Base-by-base conservation (phyloP, 805 yeast species). In the Suhomyces sp. region DNA sequence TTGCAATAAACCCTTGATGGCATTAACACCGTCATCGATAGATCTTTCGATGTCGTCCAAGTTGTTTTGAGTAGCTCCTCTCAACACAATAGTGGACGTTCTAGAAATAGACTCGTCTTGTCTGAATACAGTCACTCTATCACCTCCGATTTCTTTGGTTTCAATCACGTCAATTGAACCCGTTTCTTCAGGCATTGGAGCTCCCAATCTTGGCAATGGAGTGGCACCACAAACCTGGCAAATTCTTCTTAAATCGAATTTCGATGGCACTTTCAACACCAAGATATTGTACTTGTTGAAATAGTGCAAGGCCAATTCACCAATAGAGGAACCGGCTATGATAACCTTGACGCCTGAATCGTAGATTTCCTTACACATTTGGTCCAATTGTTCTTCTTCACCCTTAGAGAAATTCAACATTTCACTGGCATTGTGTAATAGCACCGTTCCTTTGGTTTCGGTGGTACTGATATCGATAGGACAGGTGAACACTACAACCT, bases 211-310 rank as follows among this genome's bases (percentile, higher is more conserved):
- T 48, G 97, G 93, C 66, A 93, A 79, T 52, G 98, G 97, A 24
- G 97, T 87, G 43, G 97, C 97, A 46, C 98, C 98, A 71, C 97
- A 92, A 15, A 94, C 98, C 68, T 97, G 87, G 64, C 96, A 87
- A 55, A 94, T 78, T 69, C 99, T 85, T 77, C 97, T 86, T 56
- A 94, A 73, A 63, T 94, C 99, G 64, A 94, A 94, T 68, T 94
- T 94, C 58, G 96, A 87, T 56, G 96, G 93, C 43, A 94, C 96
- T 65, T 87, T 87, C 72, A 94, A 79, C 13, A 92, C 93, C 56
- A 94, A 75, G 44, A 94, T 86, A 29, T 84, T 86, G 67, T 88
- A 84, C 72, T 94, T 86, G 77, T 93, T 89, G 69, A 94, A 76
- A 70, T 89, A 94, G 72, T 94, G 98, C 64, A 90, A 80, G 4